These are phyloP conservation scores for Brasilioporus rufonigricans DNA, from an alignment of 768 basidiomycete species.

Conservation along the genomic window DNA sequence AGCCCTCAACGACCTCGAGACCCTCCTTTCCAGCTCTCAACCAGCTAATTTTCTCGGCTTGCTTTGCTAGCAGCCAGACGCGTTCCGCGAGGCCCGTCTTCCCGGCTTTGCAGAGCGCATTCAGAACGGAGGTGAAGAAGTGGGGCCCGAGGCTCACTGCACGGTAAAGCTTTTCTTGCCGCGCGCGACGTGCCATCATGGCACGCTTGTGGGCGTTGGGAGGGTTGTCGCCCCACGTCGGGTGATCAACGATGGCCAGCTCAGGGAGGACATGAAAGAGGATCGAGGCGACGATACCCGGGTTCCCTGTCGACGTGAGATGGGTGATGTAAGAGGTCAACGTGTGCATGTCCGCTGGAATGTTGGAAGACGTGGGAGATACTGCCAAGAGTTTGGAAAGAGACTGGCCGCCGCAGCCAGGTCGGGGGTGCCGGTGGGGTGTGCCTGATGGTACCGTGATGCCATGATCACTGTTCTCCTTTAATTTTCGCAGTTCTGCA, in stretches of 20 bases:
- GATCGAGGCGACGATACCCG: conserved; percentile 41
- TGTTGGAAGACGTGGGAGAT: conserved; percentile 14
- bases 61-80: conserved; percentile 60
- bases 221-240: conserved; percentile 34
- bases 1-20: conserved; percentile 39
- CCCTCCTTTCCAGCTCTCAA: conserved; percentile 17
- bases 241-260: conserved; percentile 38
- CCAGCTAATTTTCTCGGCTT: conserved; percentile 60
- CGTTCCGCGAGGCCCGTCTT: conserved; percentile 55
- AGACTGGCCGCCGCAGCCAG: background rate
- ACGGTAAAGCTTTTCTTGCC: conserved; percentile 35
- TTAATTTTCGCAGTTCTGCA: conserved; percentile 28
- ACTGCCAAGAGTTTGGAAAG: conserved; percentile 14
- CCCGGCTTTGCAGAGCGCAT: conserved; percentile 57
- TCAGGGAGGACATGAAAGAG: conserved; percentile 61
- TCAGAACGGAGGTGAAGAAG: conserved; percentile 57
- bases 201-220: conserved; percentile 26
- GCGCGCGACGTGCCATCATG: conserved; percentile 22
- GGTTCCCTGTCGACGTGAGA: conserved; percentile 49
- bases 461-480: conserved; percentile 21
- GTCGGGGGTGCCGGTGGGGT: background rate
- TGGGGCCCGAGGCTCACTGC: conserved; percentile 55
- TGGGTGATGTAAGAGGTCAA: conserved; percentile 52
- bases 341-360: conserved; percentile 42
- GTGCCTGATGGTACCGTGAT: conserved; percentile 19